Base-by-base conservation (phyloP, 306 rosid genomes). In the Arachis hypogaea region DNA sequence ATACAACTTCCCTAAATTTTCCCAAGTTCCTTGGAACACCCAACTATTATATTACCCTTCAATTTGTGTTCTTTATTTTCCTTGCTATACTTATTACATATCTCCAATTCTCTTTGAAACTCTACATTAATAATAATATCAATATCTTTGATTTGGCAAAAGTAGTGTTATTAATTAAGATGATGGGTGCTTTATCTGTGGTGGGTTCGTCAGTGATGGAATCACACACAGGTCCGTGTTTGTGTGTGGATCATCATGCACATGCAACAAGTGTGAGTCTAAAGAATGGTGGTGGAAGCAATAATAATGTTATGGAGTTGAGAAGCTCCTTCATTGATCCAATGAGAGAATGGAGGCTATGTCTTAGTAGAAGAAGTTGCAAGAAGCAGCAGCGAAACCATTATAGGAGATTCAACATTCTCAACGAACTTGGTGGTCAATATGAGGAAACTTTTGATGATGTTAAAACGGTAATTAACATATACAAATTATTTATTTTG, bases 401-500 rank as follows among this genome's bases (percentile, higher is more conserved):
- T 8, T 11, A 80, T 68, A 78, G 89, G 74, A 80, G 83, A 63
- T 14, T 78, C 7, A 9, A 66, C 46, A 63, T 93, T 79, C 91
- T 91, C 63, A 86, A 64, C 52, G 96, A 93, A 54, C 78, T 93
- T 38, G 98, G 84, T 18, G 98, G 98, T 43, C 98, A 93, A 33
- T 93, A 93, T 60, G 98, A 93, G 14, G 96, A 93, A 6, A 78
- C 58, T 62, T 93, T 93, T 82, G 88, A 81, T 28, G 98, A 93
- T 85, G 98, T 93, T 72, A 86, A 93, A 80, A 73, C 56, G 88
- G 98, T 93, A 77, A 89, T 71, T 67, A 33, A 33, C 38, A 33
- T 33, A 33, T 33, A 41, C 44, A 4, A 4, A 41, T 41, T 0
- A 41, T 41, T 7, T 22, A 22, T 22, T 22, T 22, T 22, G 1